Percentiles rank a stretch among this genome's conserved stretches.
phyloP scores from a whole-genome alignment of 306 rosid species.

The Medicago ruthenica region DNA sequence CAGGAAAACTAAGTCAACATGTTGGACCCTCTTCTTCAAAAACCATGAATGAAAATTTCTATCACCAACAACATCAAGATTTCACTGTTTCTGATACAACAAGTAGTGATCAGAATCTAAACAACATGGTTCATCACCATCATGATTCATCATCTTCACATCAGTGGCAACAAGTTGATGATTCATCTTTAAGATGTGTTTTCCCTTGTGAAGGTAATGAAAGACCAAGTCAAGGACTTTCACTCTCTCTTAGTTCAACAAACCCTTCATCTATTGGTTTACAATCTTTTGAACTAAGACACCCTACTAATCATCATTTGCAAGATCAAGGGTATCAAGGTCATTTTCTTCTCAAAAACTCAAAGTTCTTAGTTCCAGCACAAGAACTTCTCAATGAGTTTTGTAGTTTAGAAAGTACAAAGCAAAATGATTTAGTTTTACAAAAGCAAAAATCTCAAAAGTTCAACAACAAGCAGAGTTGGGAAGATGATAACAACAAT shows the following conservation, averaged over 20 bases:
- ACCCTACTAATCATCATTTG: neutral
- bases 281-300: conserved; percentile 80
- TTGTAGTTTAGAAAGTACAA: conserved; percentile 74
- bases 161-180: conserved; percentile 65
- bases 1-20: conserved; percentile 3
- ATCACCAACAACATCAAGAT: conserved; percentile 36
- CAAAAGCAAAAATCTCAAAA: conserved; percentile 55
- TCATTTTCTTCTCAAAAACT: conserved; percentile 60
- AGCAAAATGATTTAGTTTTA: conserved; percentile 41
- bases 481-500: conserved; percentile 53
- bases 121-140: conserved; percentile 42
- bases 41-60: conserved; percentile 49
- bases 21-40: conserved; percentile 57
- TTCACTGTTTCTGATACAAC: conserved; percentile 50
- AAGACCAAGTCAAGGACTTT: conserved; percentile 94
- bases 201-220: conserved; percentile 85
- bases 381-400: conserved; percentile 86
- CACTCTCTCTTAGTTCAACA: conserved; percentile 76
- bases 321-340: conserved; percentile 34
- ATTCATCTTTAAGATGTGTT: conserved; percentile 79
- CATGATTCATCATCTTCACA: conserved; percentile 30
- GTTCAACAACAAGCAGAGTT: conserved; percentile 48
- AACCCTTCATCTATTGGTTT: conserved; percentile 73
- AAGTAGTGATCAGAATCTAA: conserved; percentile 50
- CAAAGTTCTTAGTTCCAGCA: conserved; percentile 70